Percentiles rank a stretch among this genome's conserved stretches.
phyloP scores from a whole-genome alignment of 129 eudicot genomes.

The Flaveria bidentis region DNA sequence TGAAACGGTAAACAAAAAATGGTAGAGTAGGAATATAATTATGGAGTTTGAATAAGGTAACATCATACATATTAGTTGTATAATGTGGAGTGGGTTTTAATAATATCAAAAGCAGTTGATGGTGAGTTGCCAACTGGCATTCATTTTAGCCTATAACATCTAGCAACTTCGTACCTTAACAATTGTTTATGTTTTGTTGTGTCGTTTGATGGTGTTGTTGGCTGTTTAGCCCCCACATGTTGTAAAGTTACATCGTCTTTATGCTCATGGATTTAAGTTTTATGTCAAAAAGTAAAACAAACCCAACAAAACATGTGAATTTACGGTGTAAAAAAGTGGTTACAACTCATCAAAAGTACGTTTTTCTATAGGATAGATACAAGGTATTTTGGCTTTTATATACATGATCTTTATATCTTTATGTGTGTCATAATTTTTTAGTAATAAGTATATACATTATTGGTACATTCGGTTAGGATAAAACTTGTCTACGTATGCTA shows the following conservation, averaged over 20 bases:
- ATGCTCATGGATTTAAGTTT: neutral
- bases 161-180: conserved; percentile 16
- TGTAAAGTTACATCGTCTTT: neutral
- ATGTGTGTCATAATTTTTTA: too few species aligned
- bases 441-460: too few species aligned
- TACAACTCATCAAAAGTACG: conserved; percentile 10
- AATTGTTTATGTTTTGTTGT: neutral
- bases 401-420: too few species aligned
- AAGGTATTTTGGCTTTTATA: neutral
- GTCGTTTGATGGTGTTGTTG: conserved; percentile 13
- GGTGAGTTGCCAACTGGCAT: conserved; percentile 11
- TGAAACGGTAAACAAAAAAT: neutral
- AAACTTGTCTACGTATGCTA: too few species aligned
- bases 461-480: too few species aligned
- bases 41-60: neutral
- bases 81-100: conserved; percentile 14
- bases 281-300: conserved; percentile 1
- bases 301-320: conserved; percentile 12
- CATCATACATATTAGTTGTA: neutral
- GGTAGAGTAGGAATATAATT: neutral
- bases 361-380: neutral
- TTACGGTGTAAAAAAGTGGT: conserved; percentile 18
- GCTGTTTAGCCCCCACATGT: neutral
- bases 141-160: neutral
- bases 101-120: neutral